Conservation (phyloP, 371 early-diverging fungal species). For the Chytridiales sp. region DNA sequence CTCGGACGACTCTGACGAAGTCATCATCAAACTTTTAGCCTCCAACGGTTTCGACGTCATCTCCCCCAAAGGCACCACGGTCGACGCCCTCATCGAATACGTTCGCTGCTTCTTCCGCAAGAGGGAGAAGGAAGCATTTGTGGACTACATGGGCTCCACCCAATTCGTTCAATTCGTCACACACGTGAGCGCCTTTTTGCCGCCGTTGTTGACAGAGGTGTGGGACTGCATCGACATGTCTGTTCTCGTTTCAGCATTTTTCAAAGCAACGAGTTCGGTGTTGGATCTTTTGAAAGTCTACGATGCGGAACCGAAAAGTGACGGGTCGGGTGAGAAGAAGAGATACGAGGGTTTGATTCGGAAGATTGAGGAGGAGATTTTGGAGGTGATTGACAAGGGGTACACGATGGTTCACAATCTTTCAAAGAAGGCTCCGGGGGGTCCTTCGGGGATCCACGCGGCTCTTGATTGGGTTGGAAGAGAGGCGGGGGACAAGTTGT, state of each 20-base stretch:
- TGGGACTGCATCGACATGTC: conserved; percentile 30
- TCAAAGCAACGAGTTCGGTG: conserved; percentile 11
- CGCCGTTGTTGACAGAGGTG: conserved; percentile 33
- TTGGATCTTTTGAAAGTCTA: conserved; percentile 17
- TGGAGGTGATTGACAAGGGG: conserved; percentile 15
- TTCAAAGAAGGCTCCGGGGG: conserved; percentile 5
- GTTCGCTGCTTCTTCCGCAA: conserved; percentile 27
- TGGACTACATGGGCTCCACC: conserved; percentile 26
- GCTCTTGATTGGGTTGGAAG: conserved; percentile 23
- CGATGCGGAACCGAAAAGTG: conserved; percentile 15
- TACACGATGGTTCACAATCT: conserved; percentile 29
- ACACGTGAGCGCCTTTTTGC: conserved; percentile 20
- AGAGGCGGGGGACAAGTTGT: too few relatives aligned
- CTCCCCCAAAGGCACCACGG: too few relatives aligned
- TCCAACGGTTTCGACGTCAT: too few relatives aligned
- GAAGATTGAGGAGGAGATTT: conserved; percentile 1
- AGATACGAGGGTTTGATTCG: neutral
- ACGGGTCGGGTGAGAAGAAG: neutral
- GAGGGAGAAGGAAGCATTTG: conserved; percentile 31
- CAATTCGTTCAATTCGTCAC: conserved; percentile 23
- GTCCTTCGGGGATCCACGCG: conserved; percentile 26
- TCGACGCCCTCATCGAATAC: conserved; percentile 28
- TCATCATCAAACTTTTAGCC: too few relatives aligned
- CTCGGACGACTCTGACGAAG: too few relatives aligned
- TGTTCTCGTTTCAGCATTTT: conserved; percentile 13